A percentile compares a stretch with the other conserved stretches of the same genome.
These are phyloP conservation scores for Prunus campanulata DNA, from an alignment of 306 rosid species.

Conservation along the genomic window DNA sequence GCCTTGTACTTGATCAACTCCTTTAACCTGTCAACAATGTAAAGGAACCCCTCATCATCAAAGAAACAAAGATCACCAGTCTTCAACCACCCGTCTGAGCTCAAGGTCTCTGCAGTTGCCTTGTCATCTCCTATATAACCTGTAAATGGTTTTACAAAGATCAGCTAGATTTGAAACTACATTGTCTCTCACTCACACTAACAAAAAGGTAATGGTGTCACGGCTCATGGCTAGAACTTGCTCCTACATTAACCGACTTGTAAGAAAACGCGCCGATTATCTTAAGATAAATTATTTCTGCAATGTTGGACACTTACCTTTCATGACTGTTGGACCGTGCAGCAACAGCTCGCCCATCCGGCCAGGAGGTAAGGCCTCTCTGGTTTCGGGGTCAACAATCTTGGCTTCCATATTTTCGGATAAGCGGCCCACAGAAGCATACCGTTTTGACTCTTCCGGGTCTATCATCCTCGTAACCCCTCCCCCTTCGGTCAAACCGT, in stretches of 20 bases:
- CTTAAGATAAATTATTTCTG: background rate
- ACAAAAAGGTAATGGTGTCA: background rate
- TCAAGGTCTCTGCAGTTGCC: conserved; percentile 75
- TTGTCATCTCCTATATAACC: conserved; percentile 85
- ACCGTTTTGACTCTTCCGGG: conserved; percentile 49
- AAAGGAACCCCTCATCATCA: conserved; percentile 75
- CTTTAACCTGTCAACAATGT: conserved; percentile 79
- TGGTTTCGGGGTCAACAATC: conserved; percentile 70
- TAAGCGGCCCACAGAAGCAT: conserved; percentile 70
- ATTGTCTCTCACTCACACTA: too few relatives aligned
- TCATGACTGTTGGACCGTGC: conserved; percentile 80
- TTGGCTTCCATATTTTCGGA: conserved; percentile 74
- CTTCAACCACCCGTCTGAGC: conserved; percentile 88
- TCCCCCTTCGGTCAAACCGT: conserved; percentile 83
- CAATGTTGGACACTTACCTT: conserved; percentile 27
- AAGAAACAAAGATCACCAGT: conserved; percentile 94
- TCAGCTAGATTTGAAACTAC: too few relatives aligned
- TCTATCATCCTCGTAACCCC: conserved; percentile 53
- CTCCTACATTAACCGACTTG: too few relatives aligned
- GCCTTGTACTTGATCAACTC: conserved; percentile 94
- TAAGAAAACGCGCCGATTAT: too few relatives aligned
- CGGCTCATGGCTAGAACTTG: background rate
- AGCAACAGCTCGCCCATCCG: conserved; percentile 82
- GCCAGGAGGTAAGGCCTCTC: conserved; percentile 64
- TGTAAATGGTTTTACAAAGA: conserved; percentile 9